Base-by-base conservation (phyloP, 148 eudicot species). In the Persicaria tinctoria region DNA sequence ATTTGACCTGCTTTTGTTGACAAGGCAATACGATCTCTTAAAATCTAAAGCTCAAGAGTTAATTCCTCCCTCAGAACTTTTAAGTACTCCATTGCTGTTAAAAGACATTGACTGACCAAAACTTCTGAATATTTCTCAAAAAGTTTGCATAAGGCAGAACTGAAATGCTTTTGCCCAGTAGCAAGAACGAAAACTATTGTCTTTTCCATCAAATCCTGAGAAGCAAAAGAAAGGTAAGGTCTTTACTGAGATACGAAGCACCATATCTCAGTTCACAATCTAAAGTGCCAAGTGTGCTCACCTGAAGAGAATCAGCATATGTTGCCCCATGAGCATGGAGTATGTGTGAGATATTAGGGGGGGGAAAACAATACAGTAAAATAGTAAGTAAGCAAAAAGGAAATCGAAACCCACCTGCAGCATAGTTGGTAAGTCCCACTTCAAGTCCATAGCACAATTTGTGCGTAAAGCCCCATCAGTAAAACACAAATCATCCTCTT, bases 141-240 rank as follows among this genome's bases (percentile, higher is more conserved):
- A 50, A 95, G 93, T 77, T 88, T 95, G 85, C 92, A 90, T 79
- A 95, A 62, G 71, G 91, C 85, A 82, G 91, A 89, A 84, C 99
- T 95, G 74, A 90, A 92, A 73, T 71, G 84, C 87, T 92, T 95
- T 83, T 92, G 97, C 59, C 96, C 99, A 83, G 91, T 83, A 74
- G 97, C 97, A 85, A 95, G 84, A 79, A 96, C 97, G 74, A 95
- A 84, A 74, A 92, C 89, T 32, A 92, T 89, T 51, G 97, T 95
- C 89, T 95, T 95, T 70, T 95, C 99, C 99, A 95, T 92, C 76
- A 95, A 72, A 89, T 95, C 99, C 99, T 95, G 79, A 73, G 41
- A 46, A 46, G 70, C 46, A 66, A 66, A 66, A 66, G 47, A 66
- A 66, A 38, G 46, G 13, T 38, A 66, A 44, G 41, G 8, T 60